These are phyloP conservation scores for Fragilaria radians DNA, from an alignment of 108 stramenopile genomes.

Conservation along the genomic window DNA sequence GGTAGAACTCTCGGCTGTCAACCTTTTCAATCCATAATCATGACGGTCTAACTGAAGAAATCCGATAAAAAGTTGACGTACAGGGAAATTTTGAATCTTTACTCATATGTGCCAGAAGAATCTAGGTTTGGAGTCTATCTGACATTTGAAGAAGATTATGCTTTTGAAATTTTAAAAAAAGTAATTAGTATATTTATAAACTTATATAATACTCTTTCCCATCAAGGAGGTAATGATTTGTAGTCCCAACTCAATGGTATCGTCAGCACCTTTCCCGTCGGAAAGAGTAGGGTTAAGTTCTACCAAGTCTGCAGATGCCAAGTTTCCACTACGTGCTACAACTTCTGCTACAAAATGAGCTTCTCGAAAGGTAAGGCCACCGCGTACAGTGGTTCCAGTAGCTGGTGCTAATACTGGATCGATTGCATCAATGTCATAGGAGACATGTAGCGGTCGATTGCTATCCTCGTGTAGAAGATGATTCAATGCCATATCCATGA, in stretches of 20 bases:
- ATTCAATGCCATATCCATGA: constrained; percentile 91
- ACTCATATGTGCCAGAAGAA: too few relatives aligned
- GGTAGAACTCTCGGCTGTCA: too few relatives aligned
- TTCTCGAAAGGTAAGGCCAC: constrained; percentile 97
- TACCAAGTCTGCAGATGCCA: constrained; percentile 96
- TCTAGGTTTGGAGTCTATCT: too few relatives aligned
- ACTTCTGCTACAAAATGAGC: constrained; percentile 95
- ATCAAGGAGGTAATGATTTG: constrained; percentile 75
- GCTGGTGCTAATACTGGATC: constrained; percentile 96
- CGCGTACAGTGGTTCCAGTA: constrained; percentile 96
- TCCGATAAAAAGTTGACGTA: too few relatives aligned
- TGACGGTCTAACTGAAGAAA: too few relatives aligned
- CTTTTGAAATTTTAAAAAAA: too few relatives aligned
- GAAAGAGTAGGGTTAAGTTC: constrained; percentile 93
- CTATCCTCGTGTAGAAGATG: constrained; percentile 70
- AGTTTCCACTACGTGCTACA: constrained; percentile 78
- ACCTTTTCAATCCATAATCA: too few relatives aligned
- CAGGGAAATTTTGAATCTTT: too few relatives aligned
- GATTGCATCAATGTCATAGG: constrained; percentile 97
- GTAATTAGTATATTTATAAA: too few relatives aligned
- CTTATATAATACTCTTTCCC: constrained; percentile 72
- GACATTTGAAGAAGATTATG: too few relatives aligned
- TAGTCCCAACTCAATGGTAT: constrained; percentile 80
- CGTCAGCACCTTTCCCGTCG: constrained; percentile 62
- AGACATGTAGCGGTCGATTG: constrained; percentile 76